phyloP scores from a whole-genome alignment of 106 monocot genomes.

The Apostasia shenzhenica region DNA sequence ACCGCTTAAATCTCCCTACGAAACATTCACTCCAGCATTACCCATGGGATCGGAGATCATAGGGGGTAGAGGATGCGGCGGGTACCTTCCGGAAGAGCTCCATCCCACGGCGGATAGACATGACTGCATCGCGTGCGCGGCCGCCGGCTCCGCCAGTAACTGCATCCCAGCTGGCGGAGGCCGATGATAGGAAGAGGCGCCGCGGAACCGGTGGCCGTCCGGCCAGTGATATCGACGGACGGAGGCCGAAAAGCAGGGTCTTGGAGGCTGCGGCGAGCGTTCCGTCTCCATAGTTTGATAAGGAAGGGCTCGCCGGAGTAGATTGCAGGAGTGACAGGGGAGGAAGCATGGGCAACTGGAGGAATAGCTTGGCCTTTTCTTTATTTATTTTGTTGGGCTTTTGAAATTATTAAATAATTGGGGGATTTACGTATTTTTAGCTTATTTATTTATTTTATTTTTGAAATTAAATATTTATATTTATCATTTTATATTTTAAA shows the following conservation, averaged over 20 bases:
- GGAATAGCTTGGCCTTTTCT: neutral
- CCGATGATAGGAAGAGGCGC: conserved; percentile 42
- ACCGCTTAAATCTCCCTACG: conserved; percentile 74
- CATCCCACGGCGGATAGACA: conserved; percentile 81
- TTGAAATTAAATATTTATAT: too few species aligned
- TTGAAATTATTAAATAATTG: neutral
- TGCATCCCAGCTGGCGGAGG: conserved; percentile 66
- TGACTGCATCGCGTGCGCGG: conserved; percentile 41
- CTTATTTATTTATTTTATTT: too few species aligned
- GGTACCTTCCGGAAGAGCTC: conserved; percentile 70
- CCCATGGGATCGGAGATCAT: neutral
- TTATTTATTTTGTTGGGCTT: neutral
- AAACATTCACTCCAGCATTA: neutral
- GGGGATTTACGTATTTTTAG: neutral
- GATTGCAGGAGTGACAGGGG: neutral
- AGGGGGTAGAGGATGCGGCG: neutral
- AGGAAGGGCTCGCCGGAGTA: neutral
- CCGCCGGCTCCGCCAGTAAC: conserved; percentile 50
- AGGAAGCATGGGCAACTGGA: neutral
- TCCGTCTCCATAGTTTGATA: too few species aligned
- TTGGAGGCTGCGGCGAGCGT: neutral
- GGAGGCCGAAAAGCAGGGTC: neutral
- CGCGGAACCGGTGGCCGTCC: conserved; percentile 25
- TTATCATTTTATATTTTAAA: too few species aligned
- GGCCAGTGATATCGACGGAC: neutral